Evolutionary conservation across 2,329 filamentous ascomycete genomes (phyloP).

Genomic region (Xylariaceae sp.): DNA sequence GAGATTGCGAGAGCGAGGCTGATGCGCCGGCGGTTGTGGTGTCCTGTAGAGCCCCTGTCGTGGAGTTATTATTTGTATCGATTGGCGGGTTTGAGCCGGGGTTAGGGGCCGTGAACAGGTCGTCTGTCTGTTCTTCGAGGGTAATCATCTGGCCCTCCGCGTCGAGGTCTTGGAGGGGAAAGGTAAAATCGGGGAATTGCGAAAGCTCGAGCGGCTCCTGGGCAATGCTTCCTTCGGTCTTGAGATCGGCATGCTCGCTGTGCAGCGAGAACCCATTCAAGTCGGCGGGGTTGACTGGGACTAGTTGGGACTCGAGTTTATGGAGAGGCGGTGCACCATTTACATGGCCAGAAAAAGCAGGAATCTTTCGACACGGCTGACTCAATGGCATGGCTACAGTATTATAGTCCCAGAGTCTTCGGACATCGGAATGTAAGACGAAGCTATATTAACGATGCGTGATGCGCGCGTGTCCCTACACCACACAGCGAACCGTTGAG

Average conservation of each 20-base stretch:
- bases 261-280: slow-evolving; percentile 37
- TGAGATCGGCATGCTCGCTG: slow-evolving; percentile 30
- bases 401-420: slow-evolving; percentile 18
- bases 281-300: slow-evolving; percentile 31
- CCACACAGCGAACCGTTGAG: slow-evolving; percentile 8
- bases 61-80: slow-evolving; percentile 35
- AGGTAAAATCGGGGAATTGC: slow-evolving; percentile 50
- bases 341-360: slow-evolving; percentile 34
- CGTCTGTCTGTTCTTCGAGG: slow-evolving; percentile 35
- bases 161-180: slow-evolving; percentile 42
- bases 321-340: slow-evolving; percentile 32
- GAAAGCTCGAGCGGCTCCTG: slow-evolving; percentile 40
- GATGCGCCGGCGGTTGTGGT: slow-evolving; percentile 29
- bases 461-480: slow-evolving; percentile 7
- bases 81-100: slow-evolving; percentile 33
- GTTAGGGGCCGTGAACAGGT: slow-evolving; percentile 28
- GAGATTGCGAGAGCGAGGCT: slow-evolving; percentile 22
- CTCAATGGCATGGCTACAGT: slow-evolving; percentile 38
- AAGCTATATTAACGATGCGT: slow-evolving; percentile 2
- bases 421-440: slow-evolving; percentile 5
- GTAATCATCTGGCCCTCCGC: slow-evolving; percentile 40
- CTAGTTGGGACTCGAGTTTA: slow-evolving; percentile 29
- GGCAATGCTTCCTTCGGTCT: slow-evolving; percentile 27
- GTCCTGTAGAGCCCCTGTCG: slow-evolving; percentile 34
- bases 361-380: slow-evolving; percentile 31